Evolutionary conservation across 805 yeast genomes (phyloP).

Genomic region (Babjeviella inositovora): DNA sequence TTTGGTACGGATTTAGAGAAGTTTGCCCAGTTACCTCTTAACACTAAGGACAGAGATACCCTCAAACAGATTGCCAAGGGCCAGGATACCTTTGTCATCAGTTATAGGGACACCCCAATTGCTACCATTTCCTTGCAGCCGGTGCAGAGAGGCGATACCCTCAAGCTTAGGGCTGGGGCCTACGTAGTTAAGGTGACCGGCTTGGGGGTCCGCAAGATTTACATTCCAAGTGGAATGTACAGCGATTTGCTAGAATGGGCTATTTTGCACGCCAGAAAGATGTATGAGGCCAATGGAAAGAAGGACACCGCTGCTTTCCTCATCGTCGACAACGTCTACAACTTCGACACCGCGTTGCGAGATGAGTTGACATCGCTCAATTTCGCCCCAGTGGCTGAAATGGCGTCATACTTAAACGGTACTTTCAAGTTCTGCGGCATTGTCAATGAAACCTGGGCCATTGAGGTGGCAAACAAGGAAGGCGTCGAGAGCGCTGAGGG

Average conservation of each 20-base stretch:
- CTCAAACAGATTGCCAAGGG: conserved; percentile 15
- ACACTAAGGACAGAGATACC: conserved; percentile 4
- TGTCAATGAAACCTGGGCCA: no score
- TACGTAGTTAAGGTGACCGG: conserved; percentile 38
- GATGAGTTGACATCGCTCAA: no score
- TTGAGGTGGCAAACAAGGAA: no score
- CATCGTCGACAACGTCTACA: no score
- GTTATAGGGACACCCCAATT: conserved; percentile 59
- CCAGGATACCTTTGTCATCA: conserved; percentile 34
- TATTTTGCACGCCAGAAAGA: conserved; percentile 23
- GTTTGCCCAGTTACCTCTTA: conserved; percentile 17
- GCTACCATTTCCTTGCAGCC: conserved; percentile 30
- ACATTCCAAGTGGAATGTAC: conserved; percentile 45
- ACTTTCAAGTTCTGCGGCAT: no score
- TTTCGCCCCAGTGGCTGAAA: no score
- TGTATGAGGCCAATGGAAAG: conserved; percentile 14
- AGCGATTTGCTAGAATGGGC: conserved; percentile 52
- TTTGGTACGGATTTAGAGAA: conserved; percentile 37
- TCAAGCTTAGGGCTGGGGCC: conserved; percentile 18
- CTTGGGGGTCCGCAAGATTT: conserved; percentile 52
- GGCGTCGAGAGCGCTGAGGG: no score
- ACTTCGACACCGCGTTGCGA: no score
- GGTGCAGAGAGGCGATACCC: conserved; percentile 16
- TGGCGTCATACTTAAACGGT: no score
- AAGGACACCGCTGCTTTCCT: no score